Base-by-base conservation (phyloP, 495 filamentous ascomycete genomes). In the Penicillium antarcticum region DNA sequence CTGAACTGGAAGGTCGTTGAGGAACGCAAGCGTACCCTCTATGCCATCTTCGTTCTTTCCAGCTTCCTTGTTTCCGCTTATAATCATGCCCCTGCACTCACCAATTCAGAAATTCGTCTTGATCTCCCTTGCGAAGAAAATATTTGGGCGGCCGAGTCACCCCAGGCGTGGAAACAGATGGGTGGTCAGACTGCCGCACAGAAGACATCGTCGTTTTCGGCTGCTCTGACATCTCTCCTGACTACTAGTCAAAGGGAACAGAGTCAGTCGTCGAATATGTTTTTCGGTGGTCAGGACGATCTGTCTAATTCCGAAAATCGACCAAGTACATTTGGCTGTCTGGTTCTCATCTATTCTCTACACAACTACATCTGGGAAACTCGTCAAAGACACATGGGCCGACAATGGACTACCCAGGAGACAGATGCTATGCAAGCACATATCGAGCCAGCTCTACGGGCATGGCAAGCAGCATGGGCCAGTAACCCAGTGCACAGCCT, bases 311-410 rank as follows among this genome's bases (percentile, higher is more conserved):
- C 78, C 47, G 81, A 91, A 42, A 72, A 95, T 48, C 85, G 84
- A 53, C 91, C 92, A 2, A 97, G 94, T 68, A 94, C 92, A 5
- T 96, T 96, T 60, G 94, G 94, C 17, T 97, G 94, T 69, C 73
- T 97, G 13, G 80, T 96, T 10, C 75, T 98, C 45, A 97, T 98
- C 63, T 95, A 96, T 67, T 92, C 94, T 1, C 73, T 98, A 21
- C 94, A 98, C 69, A 96, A 96, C 55, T 97, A 97, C 67, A 96
- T 97, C 38, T 97, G 94, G 94, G 92, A 97, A 70, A 96, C 91
- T 1, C 82, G 94, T 34, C 92, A 96, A 66, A 76, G 91, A 32
- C 92, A 97, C 60, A 85, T 91, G 61, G 91, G 88, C 51, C 85
- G 91, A 53, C 81, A 89, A 53, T 97, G 92, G 92, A 96, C 91